Evolutionary conservation across 345 rosid species (phyloP).

Genomic region (Draba incana): DNA sequence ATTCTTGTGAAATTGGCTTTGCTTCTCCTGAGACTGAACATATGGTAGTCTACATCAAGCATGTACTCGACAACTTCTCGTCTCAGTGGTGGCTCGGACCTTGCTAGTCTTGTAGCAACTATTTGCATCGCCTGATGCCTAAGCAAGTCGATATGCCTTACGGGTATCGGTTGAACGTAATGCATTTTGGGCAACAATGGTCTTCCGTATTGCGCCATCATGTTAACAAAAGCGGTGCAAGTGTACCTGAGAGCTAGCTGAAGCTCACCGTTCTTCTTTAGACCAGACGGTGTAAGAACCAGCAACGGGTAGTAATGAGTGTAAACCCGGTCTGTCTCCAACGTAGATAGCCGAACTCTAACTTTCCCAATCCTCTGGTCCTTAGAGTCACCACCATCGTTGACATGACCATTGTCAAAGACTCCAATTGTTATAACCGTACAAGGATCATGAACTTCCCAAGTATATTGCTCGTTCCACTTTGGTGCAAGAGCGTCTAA

Average conservation of each 20-base stretch:
- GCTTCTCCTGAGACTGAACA: slow-evolving; percentile 93
- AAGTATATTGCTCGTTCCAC: slow-evolving; percentile 97
- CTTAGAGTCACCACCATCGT: slow-evolving; percentile 64
- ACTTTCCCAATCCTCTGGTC: slow-evolving; percentile 95
- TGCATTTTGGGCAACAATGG: slow-evolving; percentile 99
- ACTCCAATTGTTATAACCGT: slow-evolving; percentile 93
- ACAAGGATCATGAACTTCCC: slow-evolving; percentile 96
- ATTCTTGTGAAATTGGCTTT: slow-evolving; percentile 89
- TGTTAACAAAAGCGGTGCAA: slow-evolving; percentile 81
- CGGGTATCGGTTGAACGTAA: slow-evolving; percentile 78
- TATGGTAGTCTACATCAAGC: slow-evolving; percentile 91
- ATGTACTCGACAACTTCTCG: slow-evolving; percentile 87
- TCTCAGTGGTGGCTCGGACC: slow-evolving; percentile 93
- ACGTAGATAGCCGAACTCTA: slow-evolving; percentile 81
- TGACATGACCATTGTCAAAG: slow-evolving; percentile 76
- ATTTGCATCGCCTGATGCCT: slow-evolving; percentile 90
- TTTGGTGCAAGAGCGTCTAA: slow-evolving; percentile 73
- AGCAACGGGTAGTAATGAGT: slow-evolving; percentile 87
- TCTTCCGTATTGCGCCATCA: slow-evolving; percentile 82
- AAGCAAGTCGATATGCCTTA: slow-evolving; percentile 67
- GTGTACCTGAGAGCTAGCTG: slow-evolving; percentile 87
- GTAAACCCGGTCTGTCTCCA: slow-evolving; percentile 87
- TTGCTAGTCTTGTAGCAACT: slow-evolving; percentile 71
- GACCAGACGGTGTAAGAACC: slow-evolving; percentile 70
- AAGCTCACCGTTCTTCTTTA: slow-evolving; percentile 90